A percentile compares a stretch with the other conserved stretches of the same genome.
phyloP scores from a whole-genome alignment of 495 filamentous ascomycete genomes.

The Haplographium delicatum region DNA sequence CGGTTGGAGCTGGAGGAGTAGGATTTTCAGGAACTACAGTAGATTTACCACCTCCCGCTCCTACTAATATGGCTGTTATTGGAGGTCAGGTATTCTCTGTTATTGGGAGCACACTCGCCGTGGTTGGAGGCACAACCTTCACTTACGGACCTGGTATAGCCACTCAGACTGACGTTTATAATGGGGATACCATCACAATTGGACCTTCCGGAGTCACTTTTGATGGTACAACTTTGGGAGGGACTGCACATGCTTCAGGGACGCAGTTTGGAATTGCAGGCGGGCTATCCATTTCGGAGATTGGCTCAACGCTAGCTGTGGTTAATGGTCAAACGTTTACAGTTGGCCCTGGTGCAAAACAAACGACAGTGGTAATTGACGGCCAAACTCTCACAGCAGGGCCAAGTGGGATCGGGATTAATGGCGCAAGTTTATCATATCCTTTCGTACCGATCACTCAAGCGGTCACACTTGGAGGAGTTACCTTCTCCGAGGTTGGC shows the following conservation, averaged over 20 bases:
- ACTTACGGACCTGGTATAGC: slow-evolving; percentile 31
- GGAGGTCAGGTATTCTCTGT: slow-evolving; percentile 43
- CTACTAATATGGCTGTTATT: slow-evolving; percentile 37
- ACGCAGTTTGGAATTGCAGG: slow-evolving; percentile 40
- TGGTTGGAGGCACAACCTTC: slow-evolving; percentile 40
- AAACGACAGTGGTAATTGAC: slow-evolving; percentile 28
- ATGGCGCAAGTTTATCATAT: slow-evolving; percentile 33
- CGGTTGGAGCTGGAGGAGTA: slow-evolving; percentile 41
- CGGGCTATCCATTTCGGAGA: slow-evolving; percentile 41
- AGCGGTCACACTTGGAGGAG: slow-evolving; percentile 17
- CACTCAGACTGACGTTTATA: slow-evolving; percentile 18
- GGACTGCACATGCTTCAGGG: slow-evolving; percentile 27
- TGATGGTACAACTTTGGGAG: slow-evolving; percentile 38
- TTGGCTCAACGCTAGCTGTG: slow-evolving; percentile 45
- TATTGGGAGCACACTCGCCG: slow-evolving; percentile 36
- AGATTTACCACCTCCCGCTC: slow-evolving; percentile 22
- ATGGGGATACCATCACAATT: slow-evolving; percentile 30
- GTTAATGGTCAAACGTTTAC: slow-evolving; percentile 41
- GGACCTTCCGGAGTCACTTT: slow-evolving; percentile 40
- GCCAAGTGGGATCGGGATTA: slow-evolving; percentile 39
- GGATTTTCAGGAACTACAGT: slow-evolving; percentile 30
- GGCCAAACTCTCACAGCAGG: slow-evolving; percentile 34
- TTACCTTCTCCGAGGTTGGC: slow-evolving; percentile 22
- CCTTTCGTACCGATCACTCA: slow-evolving; percentile 37
- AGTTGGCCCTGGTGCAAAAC: slow-evolving; percentile 31